phyloP scores from a whole-genome alignment of 176 grass and related monocot species.

The Metroxylon sagu region DNA sequence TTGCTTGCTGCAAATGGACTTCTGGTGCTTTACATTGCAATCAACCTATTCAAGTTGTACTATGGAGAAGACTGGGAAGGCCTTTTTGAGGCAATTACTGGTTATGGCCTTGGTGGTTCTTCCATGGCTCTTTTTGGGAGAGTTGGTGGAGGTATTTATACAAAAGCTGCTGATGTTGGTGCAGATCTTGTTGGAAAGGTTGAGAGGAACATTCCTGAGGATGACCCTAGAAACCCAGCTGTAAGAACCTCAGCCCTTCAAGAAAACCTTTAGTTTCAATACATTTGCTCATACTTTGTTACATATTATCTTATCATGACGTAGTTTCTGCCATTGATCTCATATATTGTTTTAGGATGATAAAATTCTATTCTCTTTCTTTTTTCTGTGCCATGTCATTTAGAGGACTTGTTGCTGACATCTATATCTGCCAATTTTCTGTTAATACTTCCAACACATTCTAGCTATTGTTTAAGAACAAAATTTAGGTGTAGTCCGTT shows the following conservation, averaged over 20 bases:
- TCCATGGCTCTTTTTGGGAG: conserved; percentile 60
- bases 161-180: conserved; percentile 65
- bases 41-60: conserved; percentile 53
- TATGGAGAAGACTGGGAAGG: conserved; percentile 73
- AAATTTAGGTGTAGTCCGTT: too few relatives aligned
- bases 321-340: too few relatives aligned
- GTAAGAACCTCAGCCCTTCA: conserved; percentile 16
- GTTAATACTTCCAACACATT: too few relatives aligned
- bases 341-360: too few relatives aligned
- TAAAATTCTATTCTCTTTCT: too few relatives aligned
- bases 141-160: conserved; percentile 68
- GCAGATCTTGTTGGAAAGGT: conserved; percentile 68
- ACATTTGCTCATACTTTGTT: too few relatives aligned
- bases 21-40: conserved; percentile 56
- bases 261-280: too few relatives aligned
- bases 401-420: too few relatives aligned
- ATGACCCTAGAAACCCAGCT: conserved; percentile 66
- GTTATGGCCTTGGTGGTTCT: conserved; percentile 66
- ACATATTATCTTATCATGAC: too few relatives aligned
- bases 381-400: too few relatives aligned
- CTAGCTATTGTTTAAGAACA: too few relatives aligned
- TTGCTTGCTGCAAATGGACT: conserved; percentile 51
- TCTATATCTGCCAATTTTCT: too few relatives aligned
- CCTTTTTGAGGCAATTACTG: conserved; percentile 58
- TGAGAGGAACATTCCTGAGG: conserved; percentile 53